phyloP scores from a whole-genome alignment of 805 yeast species.

The Metschnikowia gelsemii region DNA sequence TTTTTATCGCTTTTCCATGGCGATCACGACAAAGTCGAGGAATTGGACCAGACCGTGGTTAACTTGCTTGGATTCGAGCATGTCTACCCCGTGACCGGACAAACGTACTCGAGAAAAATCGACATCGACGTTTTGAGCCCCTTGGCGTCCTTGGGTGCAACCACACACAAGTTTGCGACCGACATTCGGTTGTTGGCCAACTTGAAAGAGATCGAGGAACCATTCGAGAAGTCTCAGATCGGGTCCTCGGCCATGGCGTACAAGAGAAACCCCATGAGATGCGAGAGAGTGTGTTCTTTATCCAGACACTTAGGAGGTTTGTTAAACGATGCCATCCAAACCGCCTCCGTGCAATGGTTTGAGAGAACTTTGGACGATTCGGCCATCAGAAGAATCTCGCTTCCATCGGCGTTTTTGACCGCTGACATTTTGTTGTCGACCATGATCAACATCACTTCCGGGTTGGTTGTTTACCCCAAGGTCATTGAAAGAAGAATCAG shows the following conservation, averaged over 20 bases:
- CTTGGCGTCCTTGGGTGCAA: conserved; percentile 89
- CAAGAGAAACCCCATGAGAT: conserved; percentile 99
- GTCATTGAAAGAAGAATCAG: conserved; percentile 95
- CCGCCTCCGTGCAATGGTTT: conserved; percentile 98
- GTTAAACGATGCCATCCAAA: conserved; percentile 90
- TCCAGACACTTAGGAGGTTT: conserved; percentile 93
- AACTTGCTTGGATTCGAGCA: conserved; percentile 90
- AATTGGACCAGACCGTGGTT: conserved; percentile 85
- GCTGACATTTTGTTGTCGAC: conserved; percentile 92
- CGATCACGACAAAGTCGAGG: conserved; percentile 94
- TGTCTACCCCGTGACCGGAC: conserved; percentile 98
- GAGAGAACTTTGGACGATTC: conserved; percentile 98
- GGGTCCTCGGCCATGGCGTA: conserved; percentile 99
- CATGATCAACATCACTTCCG: conserved; percentile 86
- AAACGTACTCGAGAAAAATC: conserved; percentile 97
- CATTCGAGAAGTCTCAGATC: conserved; percentile 97
- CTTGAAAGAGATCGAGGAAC: conserved; percentile 96
- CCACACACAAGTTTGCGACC: conserved; percentile 97
- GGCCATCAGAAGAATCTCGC: conserved; percentile 94
- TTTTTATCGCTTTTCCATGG: conserved; percentile 95
- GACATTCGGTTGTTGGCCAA: conserved; percentile 94
- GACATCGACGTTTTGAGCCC: conserved; percentile 94
- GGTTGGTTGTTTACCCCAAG: conserved; percentile 96
- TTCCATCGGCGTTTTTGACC: conserved; percentile 95
- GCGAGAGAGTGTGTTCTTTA: conserved; percentile 97